Conservation (phyloP, 352 stramenopile genomes). For the Pythium diclinum region DNA sequence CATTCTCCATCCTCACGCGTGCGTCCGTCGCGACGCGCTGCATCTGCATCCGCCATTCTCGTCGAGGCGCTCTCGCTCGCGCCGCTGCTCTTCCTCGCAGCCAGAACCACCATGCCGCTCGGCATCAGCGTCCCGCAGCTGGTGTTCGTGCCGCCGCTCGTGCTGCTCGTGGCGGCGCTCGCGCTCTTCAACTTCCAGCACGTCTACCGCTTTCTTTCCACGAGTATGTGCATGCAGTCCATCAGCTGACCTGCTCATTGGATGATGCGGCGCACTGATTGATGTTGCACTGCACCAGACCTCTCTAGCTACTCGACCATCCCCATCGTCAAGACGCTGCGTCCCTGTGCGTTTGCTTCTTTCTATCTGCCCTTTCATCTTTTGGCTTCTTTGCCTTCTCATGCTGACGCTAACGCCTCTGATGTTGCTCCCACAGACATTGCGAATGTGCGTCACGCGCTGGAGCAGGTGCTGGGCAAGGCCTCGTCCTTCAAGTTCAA, state of each 20-base stretch:
- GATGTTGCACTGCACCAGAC: conserved; percentile 27
- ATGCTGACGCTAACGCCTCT: conserved; percentile 9
- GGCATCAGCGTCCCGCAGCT: conserved; percentile 48
- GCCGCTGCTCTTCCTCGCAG: background rate
- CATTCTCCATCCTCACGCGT: background rate
- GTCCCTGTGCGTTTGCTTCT: conserved; percentile 39
- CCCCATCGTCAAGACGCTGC: conserved; percentile 50
- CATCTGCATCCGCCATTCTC: background rate
- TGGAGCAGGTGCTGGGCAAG: conserved; percentile 76
- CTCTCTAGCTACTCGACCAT: conserved; percentile 71
- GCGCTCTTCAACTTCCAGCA: conserved; percentile 85
- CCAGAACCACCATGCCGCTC: conserved; percentile 24
- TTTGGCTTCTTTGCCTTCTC: background rate
- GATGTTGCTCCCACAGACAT: conserved; percentile 37
- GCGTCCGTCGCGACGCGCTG: background rate
- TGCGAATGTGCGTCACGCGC: conserved; percentile 59
- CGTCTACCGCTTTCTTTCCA: conserved; percentile 59
- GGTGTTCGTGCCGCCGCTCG: conserved; percentile 63
- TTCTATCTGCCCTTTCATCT: background rate
- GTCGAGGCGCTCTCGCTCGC: background rate
- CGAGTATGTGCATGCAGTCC: conserved; percentile 33
- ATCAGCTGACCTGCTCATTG: too few species aligned
- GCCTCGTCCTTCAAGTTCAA: conserved; percentile 79
- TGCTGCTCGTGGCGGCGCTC: conserved; percentile 60
- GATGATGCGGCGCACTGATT: background rate